Conservation (phyloP, 2,329 filamentous ascomycete genomes). For the Paecilomyces niveus region DNA sequence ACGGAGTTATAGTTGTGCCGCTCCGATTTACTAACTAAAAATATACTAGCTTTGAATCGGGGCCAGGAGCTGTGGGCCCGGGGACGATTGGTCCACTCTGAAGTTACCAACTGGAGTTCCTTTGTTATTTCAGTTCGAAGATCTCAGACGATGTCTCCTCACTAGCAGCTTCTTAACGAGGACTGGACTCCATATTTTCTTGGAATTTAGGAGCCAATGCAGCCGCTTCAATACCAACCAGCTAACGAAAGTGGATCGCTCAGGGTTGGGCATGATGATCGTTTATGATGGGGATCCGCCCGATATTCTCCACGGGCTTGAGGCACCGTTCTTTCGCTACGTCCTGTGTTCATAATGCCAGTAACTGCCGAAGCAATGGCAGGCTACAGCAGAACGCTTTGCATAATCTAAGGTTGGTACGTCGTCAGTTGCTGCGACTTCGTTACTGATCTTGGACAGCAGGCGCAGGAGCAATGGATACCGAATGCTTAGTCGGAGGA, state of each 20-base stretch:
- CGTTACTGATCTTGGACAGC: neutral
- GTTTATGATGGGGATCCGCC: conserved; percentile 15
- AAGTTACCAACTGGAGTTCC: neutral
- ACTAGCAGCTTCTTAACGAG: neutral
- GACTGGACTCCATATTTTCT: neutral
- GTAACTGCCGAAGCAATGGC: neutral
- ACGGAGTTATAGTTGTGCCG: neutral
- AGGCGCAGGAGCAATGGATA: neutral
- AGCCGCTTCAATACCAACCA: neutral
- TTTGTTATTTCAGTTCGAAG: neutral
- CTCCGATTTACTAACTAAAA: neutral
- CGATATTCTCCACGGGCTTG: conserved; percentile 12
- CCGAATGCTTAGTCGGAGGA: neutral
- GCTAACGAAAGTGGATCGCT: neutral
- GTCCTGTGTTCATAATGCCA: conserved; percentile 3
- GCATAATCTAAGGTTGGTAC: neutral
- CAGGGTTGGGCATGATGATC: conserved; percentile 11
- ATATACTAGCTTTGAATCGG: neutral
- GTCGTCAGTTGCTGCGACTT: neutral
- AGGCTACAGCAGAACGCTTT: neutral
- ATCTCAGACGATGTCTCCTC: neutral
- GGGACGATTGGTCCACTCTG: neutral
- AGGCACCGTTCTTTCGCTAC: conserved; percentile 6
- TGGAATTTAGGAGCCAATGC: neutral
- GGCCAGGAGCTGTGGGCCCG: neutral